Percentiles rank a stretch among this genome's conserved stretches.
Conservation (phyloP, 805 yeast genomes). For the Yarrowia bubula region DNA sequence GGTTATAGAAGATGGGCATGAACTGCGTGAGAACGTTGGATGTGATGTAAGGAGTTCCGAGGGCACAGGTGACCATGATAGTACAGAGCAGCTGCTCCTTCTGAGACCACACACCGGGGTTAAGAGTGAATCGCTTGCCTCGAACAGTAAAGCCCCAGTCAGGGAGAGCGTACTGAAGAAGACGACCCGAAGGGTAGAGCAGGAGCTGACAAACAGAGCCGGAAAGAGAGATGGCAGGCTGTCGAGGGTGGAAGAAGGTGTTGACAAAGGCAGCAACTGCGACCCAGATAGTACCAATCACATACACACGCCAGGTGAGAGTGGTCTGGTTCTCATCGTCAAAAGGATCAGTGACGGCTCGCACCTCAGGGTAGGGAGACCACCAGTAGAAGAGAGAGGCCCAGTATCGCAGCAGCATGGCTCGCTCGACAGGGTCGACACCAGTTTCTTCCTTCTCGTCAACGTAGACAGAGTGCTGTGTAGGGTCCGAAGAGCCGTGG, state of each 20-base stretch:
- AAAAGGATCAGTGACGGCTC: conserved; percentile 54
- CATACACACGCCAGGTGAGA: conserved; percentile 49
- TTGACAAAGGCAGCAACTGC: conserved; percentile 33
- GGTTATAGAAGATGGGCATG: conserved; percentile 28
- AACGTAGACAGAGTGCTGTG: conserved; percentile 15
- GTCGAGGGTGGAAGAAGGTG: conserved; percentile 50
- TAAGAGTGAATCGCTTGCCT: conserved; percentile 41
- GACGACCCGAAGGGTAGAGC: conserved; percentile 56
- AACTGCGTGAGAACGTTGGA: conserved; percentile 27
- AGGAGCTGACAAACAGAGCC: conserved; percentile 55
- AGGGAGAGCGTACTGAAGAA: conserved; percentile 30
- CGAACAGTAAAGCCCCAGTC: conserved; percentile 40
- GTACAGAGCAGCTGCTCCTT: conserved; percentile 65
- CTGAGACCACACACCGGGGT: conserved; percentile 60
- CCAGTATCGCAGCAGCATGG: conserved; percentile 11
- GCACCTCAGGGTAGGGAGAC: conserved; percentile 65
- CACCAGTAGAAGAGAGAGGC: conserved; percentile 10
- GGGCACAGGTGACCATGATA: conserved; percentile 39
- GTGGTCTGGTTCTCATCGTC: conserved; percentile 49
- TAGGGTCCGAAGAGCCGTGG: conserved; percentile 13
- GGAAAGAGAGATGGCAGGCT: conserved; percentile 50
- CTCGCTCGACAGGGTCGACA: background rate
- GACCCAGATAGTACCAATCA: conserved; percentile 40
- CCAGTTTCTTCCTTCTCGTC: conserved; percentile 17
- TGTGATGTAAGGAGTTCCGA: conserved; percentile 42